Conservation (phyloP, 306 rosid species). For the Coriaria nepalensis region DNA sequence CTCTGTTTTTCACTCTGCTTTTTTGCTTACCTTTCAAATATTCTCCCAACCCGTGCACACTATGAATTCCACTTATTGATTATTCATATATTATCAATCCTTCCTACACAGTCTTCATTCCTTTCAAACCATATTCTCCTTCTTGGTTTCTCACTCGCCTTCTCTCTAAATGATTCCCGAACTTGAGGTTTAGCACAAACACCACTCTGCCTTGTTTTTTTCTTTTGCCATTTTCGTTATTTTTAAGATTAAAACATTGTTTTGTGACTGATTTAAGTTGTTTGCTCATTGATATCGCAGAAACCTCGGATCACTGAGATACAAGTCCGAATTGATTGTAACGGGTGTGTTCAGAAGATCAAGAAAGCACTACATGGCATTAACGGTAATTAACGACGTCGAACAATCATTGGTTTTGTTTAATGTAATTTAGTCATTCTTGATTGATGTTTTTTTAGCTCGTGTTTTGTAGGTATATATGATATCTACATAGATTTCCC, state of each 20-base stretch:
- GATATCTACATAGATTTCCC: slow-evolving; percentile 52
- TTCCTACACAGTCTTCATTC: slow-evolving; percentile 8
- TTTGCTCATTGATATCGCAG: slow-evolving; percentile 29
- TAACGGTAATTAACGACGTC: slow-evolving; percentile 30
- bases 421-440: background rate
- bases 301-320: slow-evolving; percentile 56
- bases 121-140: slow-evolving; percentile 12
- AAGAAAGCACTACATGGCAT: slow-evolving; percentile 63
- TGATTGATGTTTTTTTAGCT: background rate
- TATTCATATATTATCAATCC: slow-evolving; percentile 31
- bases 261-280: slow-evolving; percentile 4
- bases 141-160: slow-evolving; percentile 14
- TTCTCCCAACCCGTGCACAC: slow-evolving; percentile 33
- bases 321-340: slow-evolving; percentile 84
- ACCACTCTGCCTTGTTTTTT: too few species aligned
- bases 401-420: background rate
- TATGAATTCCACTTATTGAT: slow-evolving; percentile 38
- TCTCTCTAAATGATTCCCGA: slow-evolving; percentile 42
- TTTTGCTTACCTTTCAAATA: slow-evolving; percentile 39
- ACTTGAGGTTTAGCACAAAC: slow-evolving; percentile 37
- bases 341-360: slow-evolving; percentile 88
- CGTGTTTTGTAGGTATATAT: slow-evolving; percentile 50
- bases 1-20: slow-evolving; percentile 7
- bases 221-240: background rate
- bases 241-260: background rate